Evolutionary conservation across 371 early-diverging fungal species (phyloP).

Genomic region (Mortierella sp.): DNA sequence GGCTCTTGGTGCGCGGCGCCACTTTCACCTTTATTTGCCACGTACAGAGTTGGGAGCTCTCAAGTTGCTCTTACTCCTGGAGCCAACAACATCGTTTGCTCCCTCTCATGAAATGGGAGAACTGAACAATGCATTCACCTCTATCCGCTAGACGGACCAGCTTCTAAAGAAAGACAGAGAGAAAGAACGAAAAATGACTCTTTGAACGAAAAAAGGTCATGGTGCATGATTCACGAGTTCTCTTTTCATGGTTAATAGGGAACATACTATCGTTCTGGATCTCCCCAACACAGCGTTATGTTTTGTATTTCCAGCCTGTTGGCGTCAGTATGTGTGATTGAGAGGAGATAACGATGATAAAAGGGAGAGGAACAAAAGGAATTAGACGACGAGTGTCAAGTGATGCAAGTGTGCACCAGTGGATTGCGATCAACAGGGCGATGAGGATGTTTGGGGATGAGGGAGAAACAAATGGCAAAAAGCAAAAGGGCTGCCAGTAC

Average conservation of each 20-base stretch:
- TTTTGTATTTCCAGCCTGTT: neutral
- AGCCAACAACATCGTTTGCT: neutral
- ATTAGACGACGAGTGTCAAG: neutral
- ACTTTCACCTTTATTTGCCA: too few species aligned
- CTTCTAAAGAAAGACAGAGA: neutral
- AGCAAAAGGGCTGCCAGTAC: too few species aligned
- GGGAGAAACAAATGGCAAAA: neutral
- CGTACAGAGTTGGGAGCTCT: neutral
- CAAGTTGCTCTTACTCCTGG: neutral
- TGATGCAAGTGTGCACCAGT: neutral
- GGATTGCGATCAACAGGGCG: neutral
- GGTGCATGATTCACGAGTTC: slow-evolving; percentile 1
- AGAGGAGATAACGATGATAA: neutral
- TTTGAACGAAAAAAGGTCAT: neutral
- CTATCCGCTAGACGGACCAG: neutral
- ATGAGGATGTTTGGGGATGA: neutral
- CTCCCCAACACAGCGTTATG: neutral
- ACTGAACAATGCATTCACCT: neutral
- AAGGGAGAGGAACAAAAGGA: neutral
- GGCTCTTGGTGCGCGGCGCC: neutral
- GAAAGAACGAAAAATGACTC: neutral
- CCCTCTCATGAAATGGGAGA: neutral
- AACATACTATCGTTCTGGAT: slow-evolving; percentile 6
- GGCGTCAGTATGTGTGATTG: neutral
- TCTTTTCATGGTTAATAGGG: neutral